Conservation (phyloP, 148 eudicot genomes). For the Linanthus parryae region DNA sequence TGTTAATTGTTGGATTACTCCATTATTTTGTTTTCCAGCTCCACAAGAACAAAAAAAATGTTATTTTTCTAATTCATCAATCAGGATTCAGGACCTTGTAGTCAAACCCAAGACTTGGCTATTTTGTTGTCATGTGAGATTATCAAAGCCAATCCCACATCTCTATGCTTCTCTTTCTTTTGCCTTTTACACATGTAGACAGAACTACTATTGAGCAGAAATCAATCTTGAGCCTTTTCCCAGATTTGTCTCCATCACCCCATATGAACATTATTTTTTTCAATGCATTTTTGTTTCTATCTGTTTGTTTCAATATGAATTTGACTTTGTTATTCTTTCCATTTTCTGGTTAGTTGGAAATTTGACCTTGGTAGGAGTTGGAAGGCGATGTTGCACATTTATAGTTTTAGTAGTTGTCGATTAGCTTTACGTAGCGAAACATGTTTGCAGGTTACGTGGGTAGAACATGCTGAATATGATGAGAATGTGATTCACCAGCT, state of each 20-base stretch:
- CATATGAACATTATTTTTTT: too few relatives aligned
- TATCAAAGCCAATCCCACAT: slow-evolving; percentile 12
- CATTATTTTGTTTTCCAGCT: slow-evolving; percentile 47
- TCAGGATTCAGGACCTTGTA: slow-evolving; percentile 29
- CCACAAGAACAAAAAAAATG: too few relatives aligned
- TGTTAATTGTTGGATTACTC: slow-evolving; percentile 20
- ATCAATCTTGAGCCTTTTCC: slow-evolving; percentile 13
- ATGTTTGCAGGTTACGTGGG: slow-evolving; percentile 90
- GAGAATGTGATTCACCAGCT: slow-evolving; percentile 73
- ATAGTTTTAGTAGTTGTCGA: too few relatives aligned
- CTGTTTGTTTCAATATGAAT: too few relatives aligned
- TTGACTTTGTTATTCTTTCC: too few relatives aligned
- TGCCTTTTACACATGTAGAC: slow-evolving; percentile 27
- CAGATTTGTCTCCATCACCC: slow-evolving; percentile 28
- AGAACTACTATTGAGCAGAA: slow-evolving; percentile 11
- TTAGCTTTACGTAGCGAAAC: too few relatives aligned
- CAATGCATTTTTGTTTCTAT: too few relatives aligned
- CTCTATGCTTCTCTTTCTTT: slow-evolving; percentile 26
- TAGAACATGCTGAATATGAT: slow-evolving; percentile 86
- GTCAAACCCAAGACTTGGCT: slow-evolving; percentile 76
- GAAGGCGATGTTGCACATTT: too few relatives aligned
- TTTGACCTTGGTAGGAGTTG: too few relatives aligned
- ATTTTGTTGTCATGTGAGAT: slow-evolving; percentile 56
- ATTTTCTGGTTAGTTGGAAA: too few relatives aligned
- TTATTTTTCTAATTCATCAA: slow-evolving; percentile 30